Evolutionary conservation across 2,329 filamentous ascomycete genomes (phyloP).

Genomic region (Cyphellophora europaea): DNA sequence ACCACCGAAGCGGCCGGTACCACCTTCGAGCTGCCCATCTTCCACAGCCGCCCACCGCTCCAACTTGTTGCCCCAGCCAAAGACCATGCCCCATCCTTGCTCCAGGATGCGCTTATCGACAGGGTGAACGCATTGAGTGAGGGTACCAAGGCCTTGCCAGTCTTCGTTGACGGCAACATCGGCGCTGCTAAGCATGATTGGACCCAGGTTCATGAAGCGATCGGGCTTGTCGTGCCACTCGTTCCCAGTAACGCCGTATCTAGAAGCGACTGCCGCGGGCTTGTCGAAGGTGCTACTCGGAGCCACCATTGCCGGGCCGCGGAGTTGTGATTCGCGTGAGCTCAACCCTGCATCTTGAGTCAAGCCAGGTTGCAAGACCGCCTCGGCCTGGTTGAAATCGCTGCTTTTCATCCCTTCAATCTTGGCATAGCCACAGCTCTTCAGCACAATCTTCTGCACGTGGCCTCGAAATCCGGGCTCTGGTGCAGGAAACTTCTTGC

Average conservation of each 20-base stretch:
- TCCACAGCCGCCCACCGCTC: slow-evolving; percentile 17
- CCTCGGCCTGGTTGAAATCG: slow-evolving; percentile 28
- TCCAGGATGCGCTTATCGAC: slow-evolving; percentile 21
- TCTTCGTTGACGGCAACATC: not conserved
- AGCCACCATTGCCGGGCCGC: slow-evolving; percentile 1
- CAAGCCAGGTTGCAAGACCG: slow-evolving; percentile 14
- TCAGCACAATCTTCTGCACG: slow-evolving; percentile 40
- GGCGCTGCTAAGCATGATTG: not conserved
- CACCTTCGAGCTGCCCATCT: slow-evolving; percentile 22
- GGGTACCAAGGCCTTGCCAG: slow-evolving; percentile 17
- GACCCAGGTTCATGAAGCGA: not conserved
- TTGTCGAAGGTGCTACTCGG: too few relatives aligned
- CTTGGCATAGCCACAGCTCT: slow-evolving; percentile 53
- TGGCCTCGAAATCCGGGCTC: slow-evolving; percentile 20
- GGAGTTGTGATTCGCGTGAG: not conserved
- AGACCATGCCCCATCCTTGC: slow-evolving; percentile 19
- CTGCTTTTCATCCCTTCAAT: slow-evolving; percentile 24
- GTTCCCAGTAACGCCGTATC: not conserved
- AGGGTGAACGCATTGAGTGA: slow-evolving; percentile 20
- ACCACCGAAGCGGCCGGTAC: slow-evolving; percentile 23
- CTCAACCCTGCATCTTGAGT: not conserved
- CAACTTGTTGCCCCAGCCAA: slow-evolving; percentile 19
- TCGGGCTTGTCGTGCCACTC: not conserved
- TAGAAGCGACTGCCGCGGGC: not conserved
- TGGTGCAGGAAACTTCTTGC: slow-evolving; percentile 6